Conservation (phyloP, 1,284 basidiomycete species). For the Stygiomarasmius scandens region DNA sequence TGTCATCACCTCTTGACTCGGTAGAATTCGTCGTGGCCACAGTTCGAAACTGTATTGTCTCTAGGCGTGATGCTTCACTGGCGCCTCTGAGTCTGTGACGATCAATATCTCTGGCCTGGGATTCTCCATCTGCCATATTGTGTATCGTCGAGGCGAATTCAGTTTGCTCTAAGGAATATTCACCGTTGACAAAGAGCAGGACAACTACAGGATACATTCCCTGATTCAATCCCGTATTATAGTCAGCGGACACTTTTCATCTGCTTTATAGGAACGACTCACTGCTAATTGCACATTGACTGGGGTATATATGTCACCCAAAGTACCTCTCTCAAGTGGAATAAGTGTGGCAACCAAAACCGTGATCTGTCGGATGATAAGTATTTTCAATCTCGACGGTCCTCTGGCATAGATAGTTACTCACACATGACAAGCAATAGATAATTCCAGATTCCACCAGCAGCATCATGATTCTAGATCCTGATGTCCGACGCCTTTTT, state of each 20-base stretch:
- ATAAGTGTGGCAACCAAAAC: conserved; percentile 17
- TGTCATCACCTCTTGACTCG: too few species aligned
- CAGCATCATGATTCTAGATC: conserved; percentile 16
- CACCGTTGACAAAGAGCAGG: conserved; percentile 20
- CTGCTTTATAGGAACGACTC: neutral
- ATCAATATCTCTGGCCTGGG: too few species aligned
- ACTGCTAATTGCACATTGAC: conserved; percentile 24
- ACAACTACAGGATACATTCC: conserved; percentile 24
- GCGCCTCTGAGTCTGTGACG: neutral
- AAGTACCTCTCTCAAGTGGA: conserved; percentile 19
- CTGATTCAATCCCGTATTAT: neutral
- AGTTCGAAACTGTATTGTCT: neutral
- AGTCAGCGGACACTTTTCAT: too few species aligned
- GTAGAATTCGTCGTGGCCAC: neutral
- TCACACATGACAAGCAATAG: conserved; percentile 23
- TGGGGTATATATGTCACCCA: conserved; percentile 22
- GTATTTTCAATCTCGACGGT: neutral
- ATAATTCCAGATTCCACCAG: conserved; percentile 25
- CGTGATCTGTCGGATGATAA: conserved; percentile 16
- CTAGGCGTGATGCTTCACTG: neutral
- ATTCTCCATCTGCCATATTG: too few species aligned
- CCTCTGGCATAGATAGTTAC: neutral
- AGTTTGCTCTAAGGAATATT: conserved; percentile 17
- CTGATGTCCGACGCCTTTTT: conserved; percentile 11
- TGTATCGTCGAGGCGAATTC: conserved; percentile 6